Base-by-base conservation (phyloP, 176 grass and related monocot species). In the Olyra latifolia region DNA sequence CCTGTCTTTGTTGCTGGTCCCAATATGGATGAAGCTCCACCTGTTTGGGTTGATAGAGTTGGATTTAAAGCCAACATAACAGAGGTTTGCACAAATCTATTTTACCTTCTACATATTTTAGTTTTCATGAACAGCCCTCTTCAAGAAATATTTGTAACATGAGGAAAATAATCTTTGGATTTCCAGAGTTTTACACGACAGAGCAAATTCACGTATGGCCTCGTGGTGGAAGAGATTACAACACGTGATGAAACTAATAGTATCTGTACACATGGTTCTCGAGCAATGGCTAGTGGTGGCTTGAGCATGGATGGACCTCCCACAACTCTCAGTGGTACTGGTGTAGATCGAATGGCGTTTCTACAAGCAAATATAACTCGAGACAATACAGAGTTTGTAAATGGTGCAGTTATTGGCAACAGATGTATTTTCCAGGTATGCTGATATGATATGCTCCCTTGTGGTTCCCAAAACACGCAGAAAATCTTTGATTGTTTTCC, bases 31-130 rank as follows among this genome's bases (percentile, higher is more conserved):
- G 92, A 93, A 83, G 92, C 90, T 71, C 90, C 96, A 66, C 96
- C 96, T 58, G 85, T 99, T 27, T 95, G 93, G 92, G 85, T 99
- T 76, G 92, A 95, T 38, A 90, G 96, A 67, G 84, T 91, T 82
- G 96, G 96, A 49, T 85, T 91, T 41, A 99, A 99, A 99, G 93
- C 96, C 62, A 99, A 99, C 82, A 95, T 95, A 78, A 93, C 93
- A 19, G 92, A 99, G 92, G 93, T 93, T 82, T 77, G 62, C 22
- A 16, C 20, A 76, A 53, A 66, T 40, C 72, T 14, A 65, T 49
- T 15, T 56, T 8, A 42, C 42, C 24, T 69, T 82, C 5, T 62
- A 10, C 7, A 24, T 75, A 24, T 78, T 66, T 66, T 66, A 35
- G 29, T 61, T 68, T 43, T 49, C 7, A 60, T 73, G 10, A 27